A percentile compares a stretch with the other conserved stretches of the same genome.
Conservation (phyloP, 768 basidiomycete genomes). For the Podaxis carcinomalis region DNA sequence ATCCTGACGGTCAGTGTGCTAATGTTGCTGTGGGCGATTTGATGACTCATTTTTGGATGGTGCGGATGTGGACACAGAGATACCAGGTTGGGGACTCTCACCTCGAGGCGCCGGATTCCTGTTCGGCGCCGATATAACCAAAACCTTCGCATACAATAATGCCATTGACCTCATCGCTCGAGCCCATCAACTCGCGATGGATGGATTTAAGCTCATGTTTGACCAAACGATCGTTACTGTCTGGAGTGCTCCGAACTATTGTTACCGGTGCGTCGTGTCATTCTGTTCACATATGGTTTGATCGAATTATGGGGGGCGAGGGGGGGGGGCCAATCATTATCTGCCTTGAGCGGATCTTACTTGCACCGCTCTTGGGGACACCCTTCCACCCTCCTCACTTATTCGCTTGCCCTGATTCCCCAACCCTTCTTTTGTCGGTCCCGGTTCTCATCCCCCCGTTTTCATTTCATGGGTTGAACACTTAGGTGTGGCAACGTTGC, state of each 20-base stretch:
- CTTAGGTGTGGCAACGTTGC: conserved; percentile 92
- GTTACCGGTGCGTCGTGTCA: conserved; percentile 71
- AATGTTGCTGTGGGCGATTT: too few relatives aligned
- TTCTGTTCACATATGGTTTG: background rate
- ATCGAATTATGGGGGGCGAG: background rate
- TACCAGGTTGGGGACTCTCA: conserved; percentile 92
- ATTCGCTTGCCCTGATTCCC: conserved; percentile 4
- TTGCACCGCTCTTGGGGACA: conserved; percentile 6
- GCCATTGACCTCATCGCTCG: conserved; percentile 92
- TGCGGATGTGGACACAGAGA: conserved; percentile 46
- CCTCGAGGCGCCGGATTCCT: conserved; percentile 97
- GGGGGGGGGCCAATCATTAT: background rate
- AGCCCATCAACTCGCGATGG: conserved; percentile 97
- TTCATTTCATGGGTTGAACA: background rate
- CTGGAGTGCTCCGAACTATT: conserved; percentile 98
- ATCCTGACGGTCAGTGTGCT: conserved; percentile 78
- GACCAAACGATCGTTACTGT: conserved; percentile 94
- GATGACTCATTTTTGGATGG: too few relatives aligned
- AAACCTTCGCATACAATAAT: conserved; percentile 86
- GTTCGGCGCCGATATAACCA: conserved; percentile 90
- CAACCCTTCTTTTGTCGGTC: background rate
- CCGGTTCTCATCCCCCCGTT: background rate
- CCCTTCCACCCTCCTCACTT: conserved; percentile 5
- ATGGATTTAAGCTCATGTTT: conserved; percentile 97
- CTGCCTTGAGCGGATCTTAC: conserved; percentile 5